phyloP scores from a whole-genome alignment of 1,284 basidiomycete genomes.

The Irpex sp. region DNA sequence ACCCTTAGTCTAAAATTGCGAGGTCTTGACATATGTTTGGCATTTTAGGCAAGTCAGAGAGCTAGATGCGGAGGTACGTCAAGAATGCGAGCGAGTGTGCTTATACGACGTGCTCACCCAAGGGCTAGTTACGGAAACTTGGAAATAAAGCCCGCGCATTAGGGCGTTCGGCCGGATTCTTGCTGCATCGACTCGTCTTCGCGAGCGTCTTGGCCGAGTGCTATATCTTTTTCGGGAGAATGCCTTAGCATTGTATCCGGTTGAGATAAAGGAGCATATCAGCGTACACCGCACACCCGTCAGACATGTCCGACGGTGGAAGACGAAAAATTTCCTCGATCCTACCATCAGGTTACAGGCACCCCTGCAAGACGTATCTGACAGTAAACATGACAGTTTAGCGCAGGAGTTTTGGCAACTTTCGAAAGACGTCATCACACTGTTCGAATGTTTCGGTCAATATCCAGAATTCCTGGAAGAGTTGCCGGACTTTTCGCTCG shows the following conservation, averaged over 20 bases:
- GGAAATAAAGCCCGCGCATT: constrained; percentile 65
- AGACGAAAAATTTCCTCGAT: constrained; percentile 54
- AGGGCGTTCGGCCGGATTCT: constrained; percentile 69
- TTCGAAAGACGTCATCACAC: constrained; percentile 54
- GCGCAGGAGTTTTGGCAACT: constrained; percentile 44
- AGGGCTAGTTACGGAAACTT: constrained; percentile 55
- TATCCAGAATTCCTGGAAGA: constrained; percentile 71
- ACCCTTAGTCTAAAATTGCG: too few species aligned
- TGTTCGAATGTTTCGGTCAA: constrained; percentile 62
- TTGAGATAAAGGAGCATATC: constrained; percentile 46
- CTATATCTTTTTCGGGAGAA: constrained; percentile 64
- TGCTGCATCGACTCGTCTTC: constrained; percentile 60
- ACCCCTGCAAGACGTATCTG: background rate
- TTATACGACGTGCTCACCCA: background rate
- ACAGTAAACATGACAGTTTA: background rate
- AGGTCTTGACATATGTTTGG: too few species aligned
- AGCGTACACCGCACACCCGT: constrained; percentile 34
- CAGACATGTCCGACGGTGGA: constrained; percentile 45
- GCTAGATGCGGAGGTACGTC: constrained; percentile 51
- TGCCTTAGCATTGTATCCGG: constrained; percentile 64
- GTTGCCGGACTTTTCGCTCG: constrained; percentile 55
- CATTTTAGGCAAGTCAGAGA: constrained; percentile 18
- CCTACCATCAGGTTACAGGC: background rate
- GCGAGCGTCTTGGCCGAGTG: constrained; percentile 57
- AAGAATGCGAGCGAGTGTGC: background rate